Evolutionary conservation across 2,329 filamentous ascomycete species (phyloP).

Genomic region (Podosphaera xanthii): DNA sequence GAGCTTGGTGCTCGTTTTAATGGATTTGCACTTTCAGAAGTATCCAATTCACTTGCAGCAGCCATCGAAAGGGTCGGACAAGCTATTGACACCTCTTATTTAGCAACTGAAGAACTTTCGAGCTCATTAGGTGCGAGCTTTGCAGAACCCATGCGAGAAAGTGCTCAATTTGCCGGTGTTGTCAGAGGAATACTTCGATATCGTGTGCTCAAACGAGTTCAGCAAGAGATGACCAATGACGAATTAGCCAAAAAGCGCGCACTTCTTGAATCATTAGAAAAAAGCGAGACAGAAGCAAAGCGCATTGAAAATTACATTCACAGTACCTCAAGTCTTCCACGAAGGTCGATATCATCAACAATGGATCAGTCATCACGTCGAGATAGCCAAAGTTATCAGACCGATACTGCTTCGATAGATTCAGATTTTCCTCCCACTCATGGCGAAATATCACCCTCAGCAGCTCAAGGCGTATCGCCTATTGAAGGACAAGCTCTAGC

Average conservation of each 20-base stretch:
- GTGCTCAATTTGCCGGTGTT: slow-evolving; percentile 87
- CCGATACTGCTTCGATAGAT: slow-evolving; percentile 78
- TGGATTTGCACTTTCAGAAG: slow-evolving; percentile 85
- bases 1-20: slow-evolving; percentile 94
- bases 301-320: slow-evolving; percentile 84
- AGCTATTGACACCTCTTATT: slow-evolving; percentile 86
- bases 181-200: slow-evolving; percentile 77
- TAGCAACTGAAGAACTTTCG: slow-evolving; percentile 81
- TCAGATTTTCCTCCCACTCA: slow-evolving; percentile 88
- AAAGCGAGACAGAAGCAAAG: slow-evolving; percentile 76
- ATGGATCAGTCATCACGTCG: slow-evolving; percentile 24
- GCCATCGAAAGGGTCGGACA: slow-evolving; percentile 90
- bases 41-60: slow-evolving; percentile 65
- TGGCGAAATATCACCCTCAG: slow-evolving; percentile 49
- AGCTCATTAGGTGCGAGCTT: slow-evolving; percentile 77
- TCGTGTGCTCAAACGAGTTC: slow-evolving; percentile 76
- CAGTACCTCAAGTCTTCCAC: slow-evolving; percentile 34
- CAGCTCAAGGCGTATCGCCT: slow-evolving; percentile 47
- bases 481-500: slow-evolving; percentile 22
- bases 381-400: slow-evolving; percentile 31
- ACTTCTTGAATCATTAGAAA: slow-evolving; percentile 71
- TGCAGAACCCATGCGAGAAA: slow-evolving; percentile 93
- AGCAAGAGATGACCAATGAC: slow-evolving; percentile 92
- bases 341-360: slow-evolving; percentile 39
- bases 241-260: slow-evolving; percentile 71